A percentile compares a stretch with the other conserved stretches of the same genome.
These are phyloP conservation scores for Mucor piriformis DNA, from an alignment of 371 early-diverging fungal species.

Conservation along the genomic window DNA sequence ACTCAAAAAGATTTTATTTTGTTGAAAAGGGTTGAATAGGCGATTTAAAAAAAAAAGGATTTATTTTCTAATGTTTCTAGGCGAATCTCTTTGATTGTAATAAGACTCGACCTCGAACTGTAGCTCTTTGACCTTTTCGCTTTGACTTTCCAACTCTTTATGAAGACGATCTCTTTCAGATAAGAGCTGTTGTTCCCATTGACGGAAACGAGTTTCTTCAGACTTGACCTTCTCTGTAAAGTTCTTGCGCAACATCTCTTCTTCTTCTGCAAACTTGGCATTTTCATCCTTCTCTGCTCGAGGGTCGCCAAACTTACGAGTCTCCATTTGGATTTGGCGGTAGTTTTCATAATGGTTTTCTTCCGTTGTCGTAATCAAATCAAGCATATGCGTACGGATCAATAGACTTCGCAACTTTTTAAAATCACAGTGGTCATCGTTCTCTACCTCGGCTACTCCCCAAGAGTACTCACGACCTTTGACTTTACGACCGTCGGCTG, in stretches of 20 bases:
- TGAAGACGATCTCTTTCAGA: constrained; percentile 95
- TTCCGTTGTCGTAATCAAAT: constrained; percentile 88
- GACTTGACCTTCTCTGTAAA: constrained; percentile 94
- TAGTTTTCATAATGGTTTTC: constrained; percentile 93
- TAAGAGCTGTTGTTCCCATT: constrained; percentile 96
- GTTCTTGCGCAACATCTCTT: constrained; percentile 87
- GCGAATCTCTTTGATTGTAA: constrained; percentile 39
- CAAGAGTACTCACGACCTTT: constrained; percentile 93
- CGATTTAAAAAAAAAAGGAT: neutral
- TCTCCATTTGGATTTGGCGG: constrained; percentile 83
- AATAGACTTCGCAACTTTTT: constrained; percentile 91
- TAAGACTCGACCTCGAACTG: constrained; percentile 78
- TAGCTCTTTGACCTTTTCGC: constrained; percentile 85
- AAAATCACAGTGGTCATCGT: constrained; percentile 92
- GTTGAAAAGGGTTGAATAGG: no score
- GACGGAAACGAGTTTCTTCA: constrained; percentile 94
- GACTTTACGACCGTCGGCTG: constrained; percentile 75
- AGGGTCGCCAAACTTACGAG: constrained; percentile 80
- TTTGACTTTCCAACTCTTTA: constrained; percentile 93
- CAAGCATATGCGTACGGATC: constrained; percentile 94
- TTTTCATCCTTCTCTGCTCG: constrained; percentile 56
- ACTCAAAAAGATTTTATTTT: constrained; percentile 27
- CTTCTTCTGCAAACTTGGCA: constrained; percentile 87
- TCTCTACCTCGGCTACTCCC: constrained; percentile 94
- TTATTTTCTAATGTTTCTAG: constrained; percentile 31